Evolutionary conservation across 1,284 basidiomycete species (phyloP).

Genomic region (Vanrija pseudolonga): DNA sequence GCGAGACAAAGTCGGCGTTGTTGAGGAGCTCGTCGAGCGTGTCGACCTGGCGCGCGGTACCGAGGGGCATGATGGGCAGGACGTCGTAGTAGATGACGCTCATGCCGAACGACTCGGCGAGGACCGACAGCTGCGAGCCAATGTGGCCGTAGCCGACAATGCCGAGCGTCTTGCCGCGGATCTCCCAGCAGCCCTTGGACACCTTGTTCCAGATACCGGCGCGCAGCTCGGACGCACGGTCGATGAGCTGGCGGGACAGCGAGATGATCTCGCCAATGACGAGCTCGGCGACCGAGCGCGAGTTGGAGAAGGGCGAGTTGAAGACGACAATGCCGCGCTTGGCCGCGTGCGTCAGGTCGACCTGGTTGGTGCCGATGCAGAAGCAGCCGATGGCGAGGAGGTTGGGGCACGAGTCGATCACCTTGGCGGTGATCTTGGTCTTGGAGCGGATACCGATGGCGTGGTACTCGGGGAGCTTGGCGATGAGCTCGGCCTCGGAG

Average conservation of each 20-base stretch:
- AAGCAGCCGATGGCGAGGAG: constrained; percentile 97
- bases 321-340: constrained; percentile 94
- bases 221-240: constrained; percentile 83
- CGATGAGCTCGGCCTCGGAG: constrained; percentile 86
- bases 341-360: constrained; percentile 81
- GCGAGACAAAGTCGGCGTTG: constrained; percentile 86
- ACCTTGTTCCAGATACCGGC: constrained; percentile 97
- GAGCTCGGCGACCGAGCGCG: constrained; percentile 96
- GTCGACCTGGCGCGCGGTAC: constrained; percentile 85
- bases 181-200: constrained; percentile 96
- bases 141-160: constrained; percentile 99
- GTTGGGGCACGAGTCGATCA: constrained; percentile 83
- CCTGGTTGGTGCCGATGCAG: constrained; percentile 99
- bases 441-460: constrained; percentile 96
- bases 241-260: constrained; percentile 89
- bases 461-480: constrained; percentile 83
- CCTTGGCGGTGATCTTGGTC: constrained; percentile 88
- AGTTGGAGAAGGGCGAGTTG: constrained; percentile 99
- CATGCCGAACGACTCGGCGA: constrained; percentile 95
- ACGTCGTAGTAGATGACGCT: constrained; percentile 95
- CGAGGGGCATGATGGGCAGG: constrained; percentile 95
- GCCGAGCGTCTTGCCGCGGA: constrained; percentile 95
- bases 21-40: constrained; percentile 72
- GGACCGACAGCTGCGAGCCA: constrained; percentile 92
- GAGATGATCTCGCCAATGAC: constrained; percentile 92